These are phyloP conservation scores for Neurospora africana DNA, from an alignment of 495 filamentous ascomycete genomes.

Conservation along the genomic window DNA sequence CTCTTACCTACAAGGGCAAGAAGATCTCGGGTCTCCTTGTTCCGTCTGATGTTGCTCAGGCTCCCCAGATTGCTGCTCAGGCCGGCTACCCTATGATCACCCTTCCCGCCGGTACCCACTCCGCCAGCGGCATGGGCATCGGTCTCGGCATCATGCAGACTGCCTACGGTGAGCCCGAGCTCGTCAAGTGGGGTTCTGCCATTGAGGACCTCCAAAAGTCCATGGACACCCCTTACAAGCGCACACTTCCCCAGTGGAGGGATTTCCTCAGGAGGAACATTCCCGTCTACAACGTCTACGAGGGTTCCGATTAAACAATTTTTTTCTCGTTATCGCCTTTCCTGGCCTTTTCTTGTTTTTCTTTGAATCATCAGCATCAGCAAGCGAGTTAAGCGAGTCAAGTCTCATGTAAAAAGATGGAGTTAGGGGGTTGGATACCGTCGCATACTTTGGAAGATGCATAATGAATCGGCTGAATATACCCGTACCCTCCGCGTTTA, in stretches of 20 bases:
- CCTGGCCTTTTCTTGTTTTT: neutral
- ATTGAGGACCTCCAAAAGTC: slow-evolving; percentile 47
- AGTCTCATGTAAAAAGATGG: neutral
- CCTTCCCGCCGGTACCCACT: slow-evolving; percentile 47
- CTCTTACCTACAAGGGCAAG: slow-evolving; percentile 39
- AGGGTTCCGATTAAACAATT: slow-evolving; percentile 7
- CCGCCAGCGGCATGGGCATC: slow-evolving; percentile 55
- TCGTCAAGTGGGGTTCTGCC: slow-evolving; percentile 56
- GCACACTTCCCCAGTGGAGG: slow-evolving; percentile 13
- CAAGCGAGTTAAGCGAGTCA: neutral
- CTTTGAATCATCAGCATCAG: neutral
- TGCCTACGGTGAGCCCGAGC: slow-evolving; percentile 49
- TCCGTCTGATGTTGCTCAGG: slow-evolving; percentile 55
- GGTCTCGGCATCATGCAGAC: slow-evolving; percentile 57
- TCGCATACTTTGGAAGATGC: too few species aligned
- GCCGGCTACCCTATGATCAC: slow-evolving; percentile 64
- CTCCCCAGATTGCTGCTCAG: slow-evolving; percentile 42
- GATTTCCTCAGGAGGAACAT: slow-evolving; percentile 12
- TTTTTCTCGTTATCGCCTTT: neutral
- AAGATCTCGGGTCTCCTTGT: slow-evolving; percentile 52
- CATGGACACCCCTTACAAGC: slow-evolving; percentile 6
- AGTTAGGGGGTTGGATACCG: neutral
- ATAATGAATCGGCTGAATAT: too few species aligned
- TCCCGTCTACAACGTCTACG: slow-evolving; percentile 12
- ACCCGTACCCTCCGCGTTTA: too few species aligned